These are phyloP conservation scores for Biscogniauxia marginata DNA, from an alignment of 2,329 filamentous ascomycete species.

Conservation along the genomic window DNA sequence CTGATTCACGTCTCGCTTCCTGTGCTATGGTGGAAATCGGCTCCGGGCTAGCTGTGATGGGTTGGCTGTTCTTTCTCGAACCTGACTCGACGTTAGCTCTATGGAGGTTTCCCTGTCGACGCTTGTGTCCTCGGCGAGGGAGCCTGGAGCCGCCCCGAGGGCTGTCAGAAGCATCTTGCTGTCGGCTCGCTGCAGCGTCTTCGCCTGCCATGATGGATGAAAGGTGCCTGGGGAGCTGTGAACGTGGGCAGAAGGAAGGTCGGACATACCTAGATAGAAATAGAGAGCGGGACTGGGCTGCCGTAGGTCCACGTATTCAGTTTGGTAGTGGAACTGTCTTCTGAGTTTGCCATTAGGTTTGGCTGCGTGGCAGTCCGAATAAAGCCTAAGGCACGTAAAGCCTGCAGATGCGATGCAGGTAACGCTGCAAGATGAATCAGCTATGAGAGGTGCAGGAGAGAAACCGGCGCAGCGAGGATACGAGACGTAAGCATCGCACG, in stretches of 20 bases:
- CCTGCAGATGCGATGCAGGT: neutral
- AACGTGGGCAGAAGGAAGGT: neutral
- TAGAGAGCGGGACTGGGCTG: conserved; percentile 10
- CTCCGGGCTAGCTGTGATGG: conserved; percentile 8
- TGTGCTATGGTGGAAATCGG: conserved; percentile 3
- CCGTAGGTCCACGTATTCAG: conserved; percentile 11
- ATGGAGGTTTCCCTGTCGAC: conserved; percentile 7
- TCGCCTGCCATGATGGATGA: conserved; percentile 16
- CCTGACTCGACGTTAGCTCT: conserved; percentile 17
- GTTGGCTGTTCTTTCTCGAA: conserved; percentile 15
- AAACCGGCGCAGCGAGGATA: neutral
- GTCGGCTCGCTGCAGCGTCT: conserved; percentile 5
- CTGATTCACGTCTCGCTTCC: conserved; percentile 7
- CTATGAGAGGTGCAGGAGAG: neutral
- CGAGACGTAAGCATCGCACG: neutral
- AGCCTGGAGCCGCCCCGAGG: conserved; percentile 14
- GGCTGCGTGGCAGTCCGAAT: neutral
- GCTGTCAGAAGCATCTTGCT: conserved; percentile 3
- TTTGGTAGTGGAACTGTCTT: conserved; percentile 14
- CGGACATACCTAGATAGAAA: conserved; percentile 24
- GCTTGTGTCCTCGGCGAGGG: conserved; percentile 13
- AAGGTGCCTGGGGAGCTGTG: neutral
- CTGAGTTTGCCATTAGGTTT: conserved; percentile 1
- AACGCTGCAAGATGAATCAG: neutral
- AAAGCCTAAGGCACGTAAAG: neutral